Base-by-base conservation (phyloP, 106 monocot genomes). In the Dioscorea zingiberensis region DNA sequence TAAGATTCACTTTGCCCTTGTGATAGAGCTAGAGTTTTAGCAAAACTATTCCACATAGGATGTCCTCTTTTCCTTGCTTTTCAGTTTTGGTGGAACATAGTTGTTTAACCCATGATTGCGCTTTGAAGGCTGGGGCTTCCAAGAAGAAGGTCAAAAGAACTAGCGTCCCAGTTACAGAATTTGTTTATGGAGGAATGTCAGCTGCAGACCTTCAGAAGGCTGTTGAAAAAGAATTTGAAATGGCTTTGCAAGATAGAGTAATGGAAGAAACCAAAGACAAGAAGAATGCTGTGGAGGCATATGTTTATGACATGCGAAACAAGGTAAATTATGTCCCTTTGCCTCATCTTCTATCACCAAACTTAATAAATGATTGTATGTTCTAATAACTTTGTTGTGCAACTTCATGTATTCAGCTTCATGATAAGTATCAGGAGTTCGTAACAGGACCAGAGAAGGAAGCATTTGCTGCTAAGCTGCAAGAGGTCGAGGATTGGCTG, bases 251-350 rank as follows among this genome's bases (percentile, higher is more conserved):
- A 64, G 95, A 97, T 54, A 76, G 85, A 63, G 81, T 97, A 13
- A 97, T 97, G 91, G 95, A 97, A 75, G 95, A 97, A 71, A 97
- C 91, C 11, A 97, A 97, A 32, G 91, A 97, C 72, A 97, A 71
- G 68, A 97, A 97, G 76, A 97, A 97, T 80, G 95, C 91, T n/a
- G 95, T 97, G 21, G 95, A 97, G 68, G 80, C 95, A 12, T 97
- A 97, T 73, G 88, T 97, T 21, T 97, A 91, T 79, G 91, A 91
- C 65, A 91, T 97, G 91, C 76, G 95, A 65, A 97, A 88, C 66
- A 97, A 97, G 69, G 94, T 83, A 59, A 22, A 57, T 16, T 38
- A 8, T 38, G 38, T 10, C 38, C 65, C 26, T 38, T 8, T 19
- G 14, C 16, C 44, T 6, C 3, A 54, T 60, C 55, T 21, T 16